A percentile compares a stretch with the other conserved stretches of the same genome.
These are phyloP conservation scores for Ogataea parapolymorpha DNA, from an alignment of 805 yeast species.

Conservation along the genomic window DNA sequence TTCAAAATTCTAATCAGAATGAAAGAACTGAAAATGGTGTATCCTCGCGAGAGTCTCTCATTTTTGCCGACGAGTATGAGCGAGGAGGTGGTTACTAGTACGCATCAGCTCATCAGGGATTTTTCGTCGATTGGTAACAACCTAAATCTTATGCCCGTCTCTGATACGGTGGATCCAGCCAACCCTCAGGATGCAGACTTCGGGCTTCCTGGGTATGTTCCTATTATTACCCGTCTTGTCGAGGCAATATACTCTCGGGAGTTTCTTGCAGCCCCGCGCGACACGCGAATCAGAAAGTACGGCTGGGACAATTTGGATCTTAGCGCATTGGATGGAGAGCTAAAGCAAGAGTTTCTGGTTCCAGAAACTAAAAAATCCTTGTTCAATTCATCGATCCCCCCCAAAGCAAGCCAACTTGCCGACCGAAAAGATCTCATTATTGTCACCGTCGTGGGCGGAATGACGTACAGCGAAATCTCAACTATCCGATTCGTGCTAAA, in stretches of 20 bases:
- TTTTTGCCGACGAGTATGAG: slow-evolving; percentile 17
- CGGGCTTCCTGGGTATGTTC: slow-evolving; percentile 80
- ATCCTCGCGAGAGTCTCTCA: slow-evolving; percentile 29
- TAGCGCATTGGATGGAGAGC: slow-evolving; percentile 40
- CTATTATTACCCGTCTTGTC: slow-evolving; percentile 64
- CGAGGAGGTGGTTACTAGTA: slow-evolving; percentile 11
- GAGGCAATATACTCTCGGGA: slow-evolving; percentile 64
- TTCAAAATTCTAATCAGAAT: slow-evolving; percentile 47
- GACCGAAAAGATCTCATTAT: slow-evolving; percentile 34
- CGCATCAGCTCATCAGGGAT: slow-evolving; percentile 33
- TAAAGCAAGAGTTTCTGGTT: slow-evolving; percentile 27
- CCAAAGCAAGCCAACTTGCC: slow-evolving; percentile 18
- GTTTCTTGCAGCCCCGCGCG: slow-evolving; percentile 37
- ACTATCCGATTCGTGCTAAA: slow-evolving; percentile 62
- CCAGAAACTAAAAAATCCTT: slow-evolving; percentile 30
- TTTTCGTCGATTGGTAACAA: slow-evolving; percentile 34
- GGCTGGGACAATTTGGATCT: slow-evolving; percentile 43
- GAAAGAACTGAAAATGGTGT: slow-evolving; percentile 45
- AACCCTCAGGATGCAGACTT: slow-evolving; percentile 50
- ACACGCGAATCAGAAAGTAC: slow-evolving; percentile 31
- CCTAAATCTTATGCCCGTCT: slow-evolving; percentile 47
- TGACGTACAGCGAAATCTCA: slow-evolving; percentile 80
- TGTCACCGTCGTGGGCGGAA: slow-evolving; percentile 73
- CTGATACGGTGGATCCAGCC: slow-evolving; percentile 31
- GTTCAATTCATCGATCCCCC: slow-evolving; percentile 26